Base-by-base conservation (phyloP, 2,329 filamentous ascomycete species). In the Colletotrichum musae region DNA sequence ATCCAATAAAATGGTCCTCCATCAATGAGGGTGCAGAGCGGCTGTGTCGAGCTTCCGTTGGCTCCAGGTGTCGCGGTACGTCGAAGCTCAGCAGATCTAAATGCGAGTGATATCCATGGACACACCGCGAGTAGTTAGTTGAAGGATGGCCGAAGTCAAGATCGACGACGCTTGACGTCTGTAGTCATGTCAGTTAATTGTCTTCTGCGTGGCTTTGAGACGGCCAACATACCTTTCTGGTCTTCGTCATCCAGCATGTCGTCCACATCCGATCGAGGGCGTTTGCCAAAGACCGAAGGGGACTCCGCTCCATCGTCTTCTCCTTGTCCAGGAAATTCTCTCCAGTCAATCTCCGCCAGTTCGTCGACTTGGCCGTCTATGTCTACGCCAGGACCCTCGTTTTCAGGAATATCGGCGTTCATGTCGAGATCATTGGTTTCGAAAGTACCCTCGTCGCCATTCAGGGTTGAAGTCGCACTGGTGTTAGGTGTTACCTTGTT, bases 391-490 rank as follows among this genome's bases (percentile, higher is more conserved):
- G 32, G 58, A 16, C n/a, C 21, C 10, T 63, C 61, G 16, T 54
- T 24, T 21, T 51, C 66, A 32, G 54, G 64, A 48, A 72, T 47
- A 65, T 68, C 69, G 66, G 72, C 71, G 28, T 72, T 64, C 58
- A 60, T 26, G 78, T 78, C 80, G 82, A 73, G 82, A 18, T 78
- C 75, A 47, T 74, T 72, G 32, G 72, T 68, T 47, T 74, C 62
- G 47, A 73, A 72, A 26, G 70, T 72, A 26, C 71, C 74, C 39
- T 79, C 78, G 43, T 79, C 77, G 52, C 76, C 80, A 57, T 75
- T 73, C 41, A 80, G 70, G 5, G 78, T 80, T 32, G 77, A 74
- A 16, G 78, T 79, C 21, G 77, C 78, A 64, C 76, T 78, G 28
- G 76, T 75, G 24, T 64, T 70, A 52, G 70, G 64, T 36, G 63